Evolutionary conservation across 768 basidiomycete genomes (phyloP).

Genomic region (Cantharellus cinnabarinus): DNA sequence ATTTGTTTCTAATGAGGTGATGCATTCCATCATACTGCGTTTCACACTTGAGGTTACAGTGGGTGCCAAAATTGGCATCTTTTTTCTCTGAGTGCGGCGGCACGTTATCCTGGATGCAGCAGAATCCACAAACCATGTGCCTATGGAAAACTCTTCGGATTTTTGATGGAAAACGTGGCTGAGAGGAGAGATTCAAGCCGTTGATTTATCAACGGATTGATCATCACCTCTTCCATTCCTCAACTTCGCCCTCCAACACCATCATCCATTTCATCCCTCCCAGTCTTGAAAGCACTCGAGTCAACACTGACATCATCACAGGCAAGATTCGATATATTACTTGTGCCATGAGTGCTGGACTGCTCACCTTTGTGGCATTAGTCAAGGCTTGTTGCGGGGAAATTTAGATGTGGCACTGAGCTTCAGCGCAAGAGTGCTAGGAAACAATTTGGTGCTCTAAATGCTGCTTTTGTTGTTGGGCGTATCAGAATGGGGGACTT

Average conservation of each 20-base stretch:
- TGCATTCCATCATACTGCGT: conserved; percentile 65
- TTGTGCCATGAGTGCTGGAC: conserved; percentile 64
- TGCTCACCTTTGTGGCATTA: conserved; percentile 65
- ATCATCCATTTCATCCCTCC: conserved; percentile 2
- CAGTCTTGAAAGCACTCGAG: background rate
- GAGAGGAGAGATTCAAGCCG: background rate
- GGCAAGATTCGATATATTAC: conserved; percentile 27
- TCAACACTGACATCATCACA: conserved; percentile 1
- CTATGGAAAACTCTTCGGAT: background rate
- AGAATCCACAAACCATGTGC: conserved; percentile 42
- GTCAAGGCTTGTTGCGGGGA: conserved; percentile 77
- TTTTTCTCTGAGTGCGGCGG: conserved; percentile 71
- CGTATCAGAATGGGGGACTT: conserved; percentile 38
- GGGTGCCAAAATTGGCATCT: conserved; percentile 46
- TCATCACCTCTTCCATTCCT: conserved; percentile 33
- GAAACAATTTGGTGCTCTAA: conserved; percentile 36
- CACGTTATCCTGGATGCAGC: conserved; percentile 67
- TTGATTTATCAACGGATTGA: conserved; percentile 3
- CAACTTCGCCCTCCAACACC: conserved; percentile 10
- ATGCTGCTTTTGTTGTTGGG: conserved; percentile 39
- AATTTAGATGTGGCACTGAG: conserved; percentile 56
- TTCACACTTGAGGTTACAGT: conserved; percentile 51
- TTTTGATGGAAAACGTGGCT: background rate
- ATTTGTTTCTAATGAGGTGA: conserved; percentile 26
- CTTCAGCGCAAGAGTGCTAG: conserved; percentile 12